phyloP scores from a whole-genome alignment of 2,329 filamentous ascomycete species.

The Keithomyces neogunnii region DNA sequence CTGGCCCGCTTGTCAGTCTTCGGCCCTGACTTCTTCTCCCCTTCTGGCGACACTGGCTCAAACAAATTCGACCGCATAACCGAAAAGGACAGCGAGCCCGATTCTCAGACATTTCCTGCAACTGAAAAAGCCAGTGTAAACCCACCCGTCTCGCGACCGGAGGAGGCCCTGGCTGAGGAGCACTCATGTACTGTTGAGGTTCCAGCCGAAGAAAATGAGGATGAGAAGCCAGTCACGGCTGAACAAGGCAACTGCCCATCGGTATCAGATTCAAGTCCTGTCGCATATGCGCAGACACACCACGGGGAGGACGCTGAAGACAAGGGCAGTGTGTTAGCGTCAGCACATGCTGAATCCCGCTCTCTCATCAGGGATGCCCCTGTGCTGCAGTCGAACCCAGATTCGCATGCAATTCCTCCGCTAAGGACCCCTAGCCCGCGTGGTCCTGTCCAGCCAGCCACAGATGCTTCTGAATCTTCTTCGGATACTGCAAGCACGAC shows the following conservation, averaged over 20 bases:
- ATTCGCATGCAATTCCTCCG: slow-evolving; percentile 17
- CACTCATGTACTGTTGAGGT: too few species aligned
- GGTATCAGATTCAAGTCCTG: neutral
- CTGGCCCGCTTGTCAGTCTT: slow-evolving; percentile 52
- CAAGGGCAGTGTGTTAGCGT: neutral
- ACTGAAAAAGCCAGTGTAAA: neutral
- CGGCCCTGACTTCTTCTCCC: slow-evolving; percentile 48
- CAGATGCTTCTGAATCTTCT: slow-evolving; percentile 15
- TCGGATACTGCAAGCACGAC: slow-evolving; percentile 23
- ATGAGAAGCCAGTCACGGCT: neutral
- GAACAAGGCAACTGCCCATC: neutral
- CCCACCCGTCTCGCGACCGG: neutral
- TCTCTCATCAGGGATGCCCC: slow-evolving; percentile 5
- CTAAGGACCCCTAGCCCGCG: slow-evolving; percentile 25
- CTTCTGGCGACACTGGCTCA: neutral
- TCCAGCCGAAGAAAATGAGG: neutral
- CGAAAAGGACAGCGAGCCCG: neutral
- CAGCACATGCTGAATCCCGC: neutral
- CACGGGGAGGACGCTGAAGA: neutral
- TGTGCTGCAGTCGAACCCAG: slow-evolving; percentile 6
- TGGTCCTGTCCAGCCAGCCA: neutral
- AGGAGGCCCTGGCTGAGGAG: neutral
- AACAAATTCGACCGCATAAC: neutral
- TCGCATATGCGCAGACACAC: neutral
- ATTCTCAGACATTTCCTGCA: neutral